Evolutionary conservation across 2,329 filamentous ascomycete species (phyloP), one percentile per base, ranked within the genome.

Genomic region (Bertia moriformis): DNA sequence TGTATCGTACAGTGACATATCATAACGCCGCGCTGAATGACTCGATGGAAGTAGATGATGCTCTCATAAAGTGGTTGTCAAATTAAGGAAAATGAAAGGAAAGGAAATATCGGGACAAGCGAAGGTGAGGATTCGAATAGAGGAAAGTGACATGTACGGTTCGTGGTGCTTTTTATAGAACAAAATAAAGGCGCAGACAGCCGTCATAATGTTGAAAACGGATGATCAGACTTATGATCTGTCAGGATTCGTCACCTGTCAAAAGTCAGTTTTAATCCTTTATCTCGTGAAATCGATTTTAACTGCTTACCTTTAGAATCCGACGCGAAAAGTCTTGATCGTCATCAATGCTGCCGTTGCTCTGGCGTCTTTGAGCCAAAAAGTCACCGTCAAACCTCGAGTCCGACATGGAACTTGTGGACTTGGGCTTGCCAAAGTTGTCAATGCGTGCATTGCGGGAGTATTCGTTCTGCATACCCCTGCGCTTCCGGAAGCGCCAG

Each of bases 231-330:
- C 10, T 10, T 35, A 35, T 10, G 7, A 15, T 35, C 32, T 7
- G 32, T 35, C 32, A 10, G 32, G 32, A 18, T 35, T 35, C 17
- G 32, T 35, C 7, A 35, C 32, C 32, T 35, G 22, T n/a, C 7
- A 35, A 18, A 12, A 35, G 7, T 35, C 10, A 13, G 32, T 29
- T 10, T 35, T 15, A 35, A 15, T 35, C n/a, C n/a, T n/a, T n/a
- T n/a, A n/a, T n/a, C n/a, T n/a, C n/a, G n/a, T n/a, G n/a, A n/a
- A n/a, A n/a, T n/a, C n/a, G n/a, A n/a, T n/a, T 29, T 10, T 10
- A 29, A 29, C 10, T n/a, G 7, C 32, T 35, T 18, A 35, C 32
- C 32, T 35, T 7, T 18, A 35, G 17, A 18, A 35, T 17, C 7
- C 15, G 10, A 17, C 32, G 32, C 12, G 32, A 35, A 17, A 35